phyloP scores from a whole-genome alignment of 257 asterid species.

The Plantago elongata region DNA sequence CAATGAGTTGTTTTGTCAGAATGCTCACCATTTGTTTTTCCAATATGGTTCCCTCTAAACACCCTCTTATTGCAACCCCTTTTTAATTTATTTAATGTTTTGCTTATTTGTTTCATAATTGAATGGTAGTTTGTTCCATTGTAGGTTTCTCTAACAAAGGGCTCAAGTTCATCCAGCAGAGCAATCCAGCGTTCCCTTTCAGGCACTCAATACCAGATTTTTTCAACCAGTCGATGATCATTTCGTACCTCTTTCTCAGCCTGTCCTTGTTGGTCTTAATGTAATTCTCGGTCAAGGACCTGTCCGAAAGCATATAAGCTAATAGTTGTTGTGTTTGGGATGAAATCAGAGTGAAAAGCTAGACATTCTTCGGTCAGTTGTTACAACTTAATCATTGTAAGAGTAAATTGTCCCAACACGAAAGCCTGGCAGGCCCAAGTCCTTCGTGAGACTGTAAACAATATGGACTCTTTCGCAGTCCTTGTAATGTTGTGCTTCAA shows the following conservation, averaged over 20 bases:
- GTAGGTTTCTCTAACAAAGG: constrained; percentile 19
- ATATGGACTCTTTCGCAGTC: constrained; percentile 41
- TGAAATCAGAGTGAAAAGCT: constrained; percentile 47
- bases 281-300: constrained; percentile 26
- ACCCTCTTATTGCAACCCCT: too few relatives aligned
- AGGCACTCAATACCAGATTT: constrained; percentile 37
- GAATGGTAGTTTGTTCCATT: too few relatives aligned
- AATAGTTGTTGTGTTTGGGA: constrained; percentile 52
- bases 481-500: constrained; percentile 21
- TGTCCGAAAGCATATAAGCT: constrained; percentile 44
- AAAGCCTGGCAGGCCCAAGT: constrained; percentile 49
- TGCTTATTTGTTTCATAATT: too few relatives aligned
- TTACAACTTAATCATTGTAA: constrained; percentile 42
- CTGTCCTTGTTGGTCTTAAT: constrained; percentile 30
- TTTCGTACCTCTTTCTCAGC: constrained; percentile 27
- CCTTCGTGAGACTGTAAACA: constrained; percentile 48
- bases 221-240: constrained; percentile 31
- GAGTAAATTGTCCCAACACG: constrained; percentile 52
- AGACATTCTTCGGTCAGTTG: constrained; percentile 52
- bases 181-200: constrained; percentile 47
- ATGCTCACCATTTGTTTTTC: too few relatives aligned
- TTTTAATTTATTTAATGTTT: too few relatives aligned
- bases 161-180: constrained; percentile 52
- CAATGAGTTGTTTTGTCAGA: too few relatives aligned
- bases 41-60: too few relatives aligned